Evolutionary conservation across 495 filamentous ascomycete species (phyloP).

Genomic region (Penicillium longicatenatum): DNA sequence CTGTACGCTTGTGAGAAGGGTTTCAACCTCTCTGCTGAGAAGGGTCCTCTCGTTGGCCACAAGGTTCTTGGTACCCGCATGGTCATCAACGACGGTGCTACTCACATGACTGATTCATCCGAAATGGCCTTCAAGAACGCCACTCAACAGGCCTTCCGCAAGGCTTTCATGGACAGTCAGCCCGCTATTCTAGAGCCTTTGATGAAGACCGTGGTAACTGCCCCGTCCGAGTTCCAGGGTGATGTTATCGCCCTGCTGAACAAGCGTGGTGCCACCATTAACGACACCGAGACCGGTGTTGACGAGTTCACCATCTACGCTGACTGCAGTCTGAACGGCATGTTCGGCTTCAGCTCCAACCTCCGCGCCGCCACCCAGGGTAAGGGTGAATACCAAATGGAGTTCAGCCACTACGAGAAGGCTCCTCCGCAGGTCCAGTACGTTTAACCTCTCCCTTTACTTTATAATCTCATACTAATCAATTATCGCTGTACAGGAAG

Average conservation of each 20-base stretch:
- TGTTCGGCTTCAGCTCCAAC: slow-evolving; percentile 95
- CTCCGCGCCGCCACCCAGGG: slow-evolving; percentile 94
- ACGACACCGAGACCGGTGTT: slow-evolving; percentile 90
- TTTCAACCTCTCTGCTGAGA: slow-evolving; percentile 80
- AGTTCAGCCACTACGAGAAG: slow-evolving; percentile 92
- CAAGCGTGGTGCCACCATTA: slow-evolving; percentile 93
- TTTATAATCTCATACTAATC: slow-evolving; percentile 16
- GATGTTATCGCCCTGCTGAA: slow-evolving; percentile 93
- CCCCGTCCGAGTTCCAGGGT: slow-evolving; percentile 97
- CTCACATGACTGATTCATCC: slow-evolving; percentile 96
- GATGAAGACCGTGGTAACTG: slow-evolving; percentile 97
- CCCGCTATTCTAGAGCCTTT: slow-evolving; percentile 89
- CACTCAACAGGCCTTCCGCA: slow-evolving; percentile 95
- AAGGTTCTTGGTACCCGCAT: slow-evolving; percentile 86
- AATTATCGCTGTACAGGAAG: slow-evolving; percentile 54
- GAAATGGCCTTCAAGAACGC: slow-evolving; percentile 99
- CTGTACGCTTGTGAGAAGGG: slow-evolving; percentile 95
- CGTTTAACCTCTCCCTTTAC: slow-evolving; percentile 32
- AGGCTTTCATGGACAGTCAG: slow-evolving; percentile 78
- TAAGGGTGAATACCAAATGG: slow-evolving; percentile 99
- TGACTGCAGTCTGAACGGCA: slow-evolving; percentile 89
- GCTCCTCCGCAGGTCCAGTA: slow-evolving; percentile 90
- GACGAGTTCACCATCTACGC: slow-evolving; percentile 96
- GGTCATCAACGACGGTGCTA: slow-evolving; percentile 96
- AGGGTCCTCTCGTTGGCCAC: slow-evolving; percentile 92